Conservation (phyloP, 1,284 basidiomycete species). For the Megacollybia platyphylla region DNA sequence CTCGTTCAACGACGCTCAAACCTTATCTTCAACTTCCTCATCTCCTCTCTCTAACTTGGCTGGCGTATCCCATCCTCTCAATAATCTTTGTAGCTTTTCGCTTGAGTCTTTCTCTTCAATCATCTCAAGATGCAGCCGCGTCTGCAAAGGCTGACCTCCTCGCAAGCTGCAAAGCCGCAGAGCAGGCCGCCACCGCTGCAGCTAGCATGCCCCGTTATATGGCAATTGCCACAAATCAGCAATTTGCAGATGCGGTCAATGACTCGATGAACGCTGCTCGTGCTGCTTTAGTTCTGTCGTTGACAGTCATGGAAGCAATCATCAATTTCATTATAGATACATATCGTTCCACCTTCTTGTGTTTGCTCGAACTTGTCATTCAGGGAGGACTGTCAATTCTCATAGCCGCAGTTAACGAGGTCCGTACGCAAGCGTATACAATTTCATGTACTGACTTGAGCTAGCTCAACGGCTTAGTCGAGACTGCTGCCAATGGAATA, state of each 20-base stretch:
- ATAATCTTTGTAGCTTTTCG: conserved; percentile 80
- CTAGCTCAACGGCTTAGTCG: conserved; percentile 62
- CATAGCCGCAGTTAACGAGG: conserved; percentile 72
- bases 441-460: conserved; percentile 5
- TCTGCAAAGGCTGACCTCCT: conserved; percentile 65
- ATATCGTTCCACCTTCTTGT: conserved; percentile 86
- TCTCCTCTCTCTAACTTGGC: conserved; percentile 75
- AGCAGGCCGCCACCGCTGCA: conserved; percentile 69
- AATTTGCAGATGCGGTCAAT: conserved; percentile 68
- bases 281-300: conserved; percentile 53
- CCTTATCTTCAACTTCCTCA: conserved; percentile 79
- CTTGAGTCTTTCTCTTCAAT: conserved; percentile 59
- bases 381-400: conserved; percentile 71
- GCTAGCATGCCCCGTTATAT: conserved; percentile 82
- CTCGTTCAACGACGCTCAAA: conserved; percentile 40
- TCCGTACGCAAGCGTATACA: conserved; percentile 19
- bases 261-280: conserved; percentile 70
- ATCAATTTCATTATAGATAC: conserved; percentile 88
- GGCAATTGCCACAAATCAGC: conserved; percentile 73
- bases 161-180: conserved; percentile 72
- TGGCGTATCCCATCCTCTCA: conserved; percentile 75
- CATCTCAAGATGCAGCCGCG: conserved; percentile 53
- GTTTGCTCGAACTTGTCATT: conserved; percentile 85
- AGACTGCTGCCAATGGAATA: conserved; percentile 44
- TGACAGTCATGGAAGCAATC: conserved; percentile 77